Percentiles rank a stretch among this genome's conserved stretches.
phyloP scores from a whole-genome alignment of 192 early-diverging fungal species.

The Podila epigama region DNA sequence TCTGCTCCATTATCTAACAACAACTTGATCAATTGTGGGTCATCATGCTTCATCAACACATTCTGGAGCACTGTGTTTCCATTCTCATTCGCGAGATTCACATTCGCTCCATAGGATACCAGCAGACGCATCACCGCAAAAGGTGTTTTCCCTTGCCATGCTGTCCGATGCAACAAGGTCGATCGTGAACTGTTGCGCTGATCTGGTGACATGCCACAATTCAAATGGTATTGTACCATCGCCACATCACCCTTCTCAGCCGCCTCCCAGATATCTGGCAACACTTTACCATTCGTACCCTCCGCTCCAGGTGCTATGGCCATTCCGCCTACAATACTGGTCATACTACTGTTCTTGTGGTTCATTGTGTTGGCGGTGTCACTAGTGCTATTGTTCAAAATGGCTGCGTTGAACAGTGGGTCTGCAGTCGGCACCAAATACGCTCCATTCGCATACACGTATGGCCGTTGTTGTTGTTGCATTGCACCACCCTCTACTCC shows the following conservation, averaged over 20 bases:
- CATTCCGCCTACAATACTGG: neutral
- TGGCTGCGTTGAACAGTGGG: neutral
- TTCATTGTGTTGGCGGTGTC: neutral
- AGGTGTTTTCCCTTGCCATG: constrained; percentile 8
- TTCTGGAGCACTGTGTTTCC: constrained; percentile 22
- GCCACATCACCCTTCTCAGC: constrained; percentile 15
- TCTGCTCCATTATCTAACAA: constrained; percentile 14
- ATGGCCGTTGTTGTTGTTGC: neutral
- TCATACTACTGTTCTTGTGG: neutral
- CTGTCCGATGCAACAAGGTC: constrained; percentile 11
- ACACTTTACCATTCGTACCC: neutral
- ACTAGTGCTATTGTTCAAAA: neutral
- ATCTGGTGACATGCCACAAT: constrained; percentile 11
- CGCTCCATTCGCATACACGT: neutral
- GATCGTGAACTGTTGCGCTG: constrained; percentile 18
- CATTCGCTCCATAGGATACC: constrained; percentile 18
- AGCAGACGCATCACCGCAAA: constrained; percentile 11
- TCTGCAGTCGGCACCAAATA: neutral
- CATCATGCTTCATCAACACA: constrained; percentile 27
- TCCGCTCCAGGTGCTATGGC: neutral
- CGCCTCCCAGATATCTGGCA: constrained; percentile 23
- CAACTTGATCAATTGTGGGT: constrained; percentile 15
- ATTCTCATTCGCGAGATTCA: constrained; percentile 20
- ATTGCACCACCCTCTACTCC: neutral
- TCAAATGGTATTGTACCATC: constrained; percentile 8